These are phyloP conservation scores for Diaporthe sp. DNA, from an alignment of 2,329 filamentous ascomycete genomes.

Conservation along the genomic window DNA sequence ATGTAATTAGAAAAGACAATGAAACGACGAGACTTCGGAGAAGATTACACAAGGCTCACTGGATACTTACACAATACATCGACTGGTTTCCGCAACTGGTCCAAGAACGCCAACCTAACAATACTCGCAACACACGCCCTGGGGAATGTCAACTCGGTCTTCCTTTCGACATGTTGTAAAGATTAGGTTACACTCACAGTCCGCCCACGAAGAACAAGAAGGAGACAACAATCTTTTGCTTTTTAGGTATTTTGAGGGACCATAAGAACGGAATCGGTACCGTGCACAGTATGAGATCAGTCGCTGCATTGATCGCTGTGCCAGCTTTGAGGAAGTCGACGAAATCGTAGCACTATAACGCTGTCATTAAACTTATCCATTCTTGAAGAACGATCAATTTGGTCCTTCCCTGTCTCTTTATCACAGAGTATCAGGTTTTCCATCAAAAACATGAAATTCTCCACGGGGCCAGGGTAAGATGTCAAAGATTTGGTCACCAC, in stretches of 20 bases:
- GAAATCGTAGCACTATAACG: neutral
- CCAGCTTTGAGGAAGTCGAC: neutral
- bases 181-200: neutral
- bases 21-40: too few species aligned
- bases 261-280: neutral
- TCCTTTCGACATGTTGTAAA: neutral
- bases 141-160: neutral
- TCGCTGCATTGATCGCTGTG: neutral
- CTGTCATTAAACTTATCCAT: neutral
- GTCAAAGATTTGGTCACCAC: neutral
- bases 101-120: neutral
- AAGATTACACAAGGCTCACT: neutral
- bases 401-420: neutral
- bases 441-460: neutral
- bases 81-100: neutral
- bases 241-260: constrained; percentile 6
- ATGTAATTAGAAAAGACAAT: neutral
- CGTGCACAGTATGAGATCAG: neutral
- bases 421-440: neutral
- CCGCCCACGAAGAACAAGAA: constrained; percentile 16
- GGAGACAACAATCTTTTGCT: constrained; percentile 12
- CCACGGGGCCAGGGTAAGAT: neutral
- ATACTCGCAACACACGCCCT: constrained; percentile 16
- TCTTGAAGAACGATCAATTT: neutral
- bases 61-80: constrained; percentile 1